Evolutionary conservation across 2,329 filamentous ascomycete genomes (phyloP).

Genomic region (Fusarium sp.): DNA sequence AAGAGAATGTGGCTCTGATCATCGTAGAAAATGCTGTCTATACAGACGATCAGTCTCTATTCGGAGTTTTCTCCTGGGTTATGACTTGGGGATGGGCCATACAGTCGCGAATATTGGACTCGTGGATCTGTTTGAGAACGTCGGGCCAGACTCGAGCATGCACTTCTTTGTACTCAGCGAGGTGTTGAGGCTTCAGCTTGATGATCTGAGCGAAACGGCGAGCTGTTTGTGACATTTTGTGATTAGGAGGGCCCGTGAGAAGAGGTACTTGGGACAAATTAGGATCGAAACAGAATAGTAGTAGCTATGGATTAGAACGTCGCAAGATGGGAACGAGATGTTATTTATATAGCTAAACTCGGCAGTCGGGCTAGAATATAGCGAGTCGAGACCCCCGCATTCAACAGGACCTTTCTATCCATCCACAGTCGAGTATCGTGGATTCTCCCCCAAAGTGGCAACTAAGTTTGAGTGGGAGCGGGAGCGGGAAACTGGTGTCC

Average conservation of each 20-base stretch:
- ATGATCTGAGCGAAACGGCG: slow-evolving; percentile 78
- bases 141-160: slow-evolving; percentile 83
- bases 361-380: slow-evolving; percentile 36
- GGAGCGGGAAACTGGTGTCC: neutral
- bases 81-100: slow-evolving; percentile 37
- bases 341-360: slow-evolving; percentile 23
- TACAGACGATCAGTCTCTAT: neutral
- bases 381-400: slow-evolving; percentile 42
- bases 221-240: slow-evolving; percentile 53
- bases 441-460: slow-evolving; percentile 12
- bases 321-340: neutral
- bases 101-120: slow-evolving; percentile 81
- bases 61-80: neutral
- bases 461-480: neutral
- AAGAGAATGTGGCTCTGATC: slow-evolving; percentile 73
- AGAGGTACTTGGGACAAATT: neutral
- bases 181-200: slow-evolving; percentile 74
- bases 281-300: neutral
- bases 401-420: neutral
- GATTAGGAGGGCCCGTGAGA: neutral
- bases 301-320: neutral
- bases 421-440: slow-evolving; percentile 12
- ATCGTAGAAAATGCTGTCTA: slow-evolving; percentile 81
- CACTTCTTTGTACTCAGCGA: slow-evolving; percentile 78
- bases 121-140: slow-evolving; percentile 79